A percentile compares a stretch with the other conserved stretches of the same genome.
These are phyloP conservation scores for Xylariaceae sp. DNA, from an alignment of 2,329 filamentous ascomycete genomes.

Conservation along the genomic window DNA sequence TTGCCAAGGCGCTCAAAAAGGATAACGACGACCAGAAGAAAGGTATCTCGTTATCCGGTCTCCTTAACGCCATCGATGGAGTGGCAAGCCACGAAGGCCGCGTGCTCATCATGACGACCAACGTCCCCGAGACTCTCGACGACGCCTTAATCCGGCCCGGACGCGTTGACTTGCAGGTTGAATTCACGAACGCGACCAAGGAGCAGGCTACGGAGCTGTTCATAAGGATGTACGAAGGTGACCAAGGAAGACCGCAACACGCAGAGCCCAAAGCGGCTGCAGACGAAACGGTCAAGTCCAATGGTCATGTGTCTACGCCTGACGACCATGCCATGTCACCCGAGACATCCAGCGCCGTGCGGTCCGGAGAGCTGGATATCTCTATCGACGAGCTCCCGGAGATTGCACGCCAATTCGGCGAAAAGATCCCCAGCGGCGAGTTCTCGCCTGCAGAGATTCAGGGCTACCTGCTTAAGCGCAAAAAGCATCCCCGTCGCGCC, in stretches of 20 bases:
- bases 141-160: constrained; percentile 76
- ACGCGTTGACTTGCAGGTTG: constrained; percentile 72
- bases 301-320: not conserved
- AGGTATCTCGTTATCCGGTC: constrained; percentile 75
- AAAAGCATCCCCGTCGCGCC: constrained; percentile 62
- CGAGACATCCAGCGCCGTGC: constrained; percentile 20
- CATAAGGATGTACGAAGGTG: constrained; percentile 63
- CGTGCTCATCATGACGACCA: constrained; percentile 83
- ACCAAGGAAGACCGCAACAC: constrained; percentile 34
- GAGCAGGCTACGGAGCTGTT: constrained; percentile 64
- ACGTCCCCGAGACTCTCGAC: constrained; percentile 75
- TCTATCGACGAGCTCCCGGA: constrained; percentile 47
- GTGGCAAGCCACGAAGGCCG: constrained; percentile 80
- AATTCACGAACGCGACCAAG: constrained; percentile 63
- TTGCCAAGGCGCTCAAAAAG: constrained; percentile 52
- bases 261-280: not conserved
- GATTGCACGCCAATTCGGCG: constrained; percentile 57
- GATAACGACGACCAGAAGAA: constrained; percentile 48
- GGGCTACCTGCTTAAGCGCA: constrained; percentile 67
- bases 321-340: constrained; percentile 20
- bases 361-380: constrained; percentile 41
- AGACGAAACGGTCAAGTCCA: constrained; percentile 3
- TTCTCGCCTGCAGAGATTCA: constrained; percentile 66
- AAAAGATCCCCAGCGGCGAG: constrained; percentile 48
- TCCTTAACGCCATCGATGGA: constrained; percentile 85